These are phyloP conservation scores for Ceratobasidium sp. DNA, from an alignment of 1,284 basidiomycete species.

Conservation along the genomic window DNA sequence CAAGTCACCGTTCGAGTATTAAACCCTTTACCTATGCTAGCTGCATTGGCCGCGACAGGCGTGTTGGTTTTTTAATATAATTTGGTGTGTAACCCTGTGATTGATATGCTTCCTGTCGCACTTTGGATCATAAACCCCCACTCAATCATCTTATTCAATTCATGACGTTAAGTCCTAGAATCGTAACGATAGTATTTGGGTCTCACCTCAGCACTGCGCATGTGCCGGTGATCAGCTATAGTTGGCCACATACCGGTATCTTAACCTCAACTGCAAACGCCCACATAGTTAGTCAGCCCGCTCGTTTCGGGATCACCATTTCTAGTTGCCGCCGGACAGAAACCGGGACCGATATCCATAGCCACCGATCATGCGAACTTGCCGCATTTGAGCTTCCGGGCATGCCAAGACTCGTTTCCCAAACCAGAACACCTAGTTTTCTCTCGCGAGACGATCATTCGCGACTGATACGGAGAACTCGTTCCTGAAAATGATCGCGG, in stretches of 20 bases:
- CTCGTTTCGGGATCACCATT: not conserved
- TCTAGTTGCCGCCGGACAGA: not conserved
- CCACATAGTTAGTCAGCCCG: not conserved
- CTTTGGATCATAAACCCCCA: not conserved
- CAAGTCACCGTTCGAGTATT: conserved; percentile 25
- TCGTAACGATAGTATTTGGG: not conserved
- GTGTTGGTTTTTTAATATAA: not conserved
- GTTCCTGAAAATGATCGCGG: conserved; percentile 1
- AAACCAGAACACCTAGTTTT: not conserved
- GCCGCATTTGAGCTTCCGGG: not conserved
- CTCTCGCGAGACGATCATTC: not conserved
- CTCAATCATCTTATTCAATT: not conserved
- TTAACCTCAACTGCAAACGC: not conserved
- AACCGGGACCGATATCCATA: not conserved
- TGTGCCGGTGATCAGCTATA: conserved; percentile 2
- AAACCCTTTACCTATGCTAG: conserved; percentile 25
- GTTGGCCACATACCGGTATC: not conserved
- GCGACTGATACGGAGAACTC: not conserved
- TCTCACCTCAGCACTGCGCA: not conserved
- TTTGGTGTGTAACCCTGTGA: not conserved
- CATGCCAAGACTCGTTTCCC: not conserved
- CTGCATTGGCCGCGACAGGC: conserved; percentile 11
- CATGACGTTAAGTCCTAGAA: not conserved
- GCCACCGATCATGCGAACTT: not conserved
- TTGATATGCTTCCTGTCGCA: not conserved